Conservation (phyloP, 2,329 filamentous ascomycete species). For the Scedosporium dehoogii region DNA sequence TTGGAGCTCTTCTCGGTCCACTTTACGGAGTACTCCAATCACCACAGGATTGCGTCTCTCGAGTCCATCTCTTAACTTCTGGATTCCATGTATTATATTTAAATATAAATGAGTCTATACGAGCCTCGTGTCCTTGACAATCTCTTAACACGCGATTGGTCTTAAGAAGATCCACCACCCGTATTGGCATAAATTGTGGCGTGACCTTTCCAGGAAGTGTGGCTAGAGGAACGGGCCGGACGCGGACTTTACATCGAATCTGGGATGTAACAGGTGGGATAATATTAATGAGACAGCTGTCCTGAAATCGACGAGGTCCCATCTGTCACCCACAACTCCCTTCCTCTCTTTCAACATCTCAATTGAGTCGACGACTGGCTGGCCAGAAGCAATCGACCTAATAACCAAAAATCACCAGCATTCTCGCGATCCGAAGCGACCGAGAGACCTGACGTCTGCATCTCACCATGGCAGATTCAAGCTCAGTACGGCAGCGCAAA, state of each 20-base stretch:
- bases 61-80: background rate
- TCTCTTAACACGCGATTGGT: background rate
- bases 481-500: conserved; percentile 35
- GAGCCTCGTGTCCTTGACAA: background rate
- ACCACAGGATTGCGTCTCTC: background rate
- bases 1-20: too few relatives aligned
- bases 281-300: conserved; percentile 2
- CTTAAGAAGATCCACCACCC: background rate
- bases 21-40: background rate
- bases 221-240: background rate
- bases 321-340: background rate
- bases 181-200: background rate
- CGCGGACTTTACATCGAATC: background rate
- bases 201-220: background rate
- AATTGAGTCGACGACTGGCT: background rate
- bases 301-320: background rate
- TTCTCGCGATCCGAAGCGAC: background rate
- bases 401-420: background rate
- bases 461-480: conserved; percentile 6
- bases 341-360: background rate
- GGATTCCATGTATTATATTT: background rate
- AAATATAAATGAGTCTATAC: background rate
- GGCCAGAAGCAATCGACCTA: background rate
- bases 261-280: background rate
- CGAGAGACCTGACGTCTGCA: too few relatives aligned